These are phyloP conservation scores for Zarea fungicola DNA, from an alignment of 2,329 filamentous ascomycete species.

Conservation along the genomic window DNA sequence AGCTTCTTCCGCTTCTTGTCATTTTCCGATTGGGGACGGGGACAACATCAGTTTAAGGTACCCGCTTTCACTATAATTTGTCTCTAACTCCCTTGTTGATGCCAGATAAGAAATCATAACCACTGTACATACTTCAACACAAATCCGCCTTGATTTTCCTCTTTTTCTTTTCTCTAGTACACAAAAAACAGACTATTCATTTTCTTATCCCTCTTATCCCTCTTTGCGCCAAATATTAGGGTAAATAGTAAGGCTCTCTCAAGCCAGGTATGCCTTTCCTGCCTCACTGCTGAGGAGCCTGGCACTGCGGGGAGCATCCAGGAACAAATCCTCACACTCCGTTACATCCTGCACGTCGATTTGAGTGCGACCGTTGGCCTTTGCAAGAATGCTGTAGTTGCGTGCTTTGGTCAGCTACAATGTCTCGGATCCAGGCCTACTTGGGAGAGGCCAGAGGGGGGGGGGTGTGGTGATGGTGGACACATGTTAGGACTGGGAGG, in stretches of 20 bases:
- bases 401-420: slow-evolving; percentile 26
- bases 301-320: slow-evolving; percentile 76
- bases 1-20: neutral
- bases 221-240: too few relatives aligned
- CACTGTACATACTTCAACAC: neutral
- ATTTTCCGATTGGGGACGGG: neutral
- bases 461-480: slow-evolving; percentile 1
- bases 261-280: slow-evolving; percentile 60
- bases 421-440: slow-evolving; percentile 24
- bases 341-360: slow-evolving; percentile 73
- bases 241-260: neutral
- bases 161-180: neutral
- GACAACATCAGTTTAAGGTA: neutral
- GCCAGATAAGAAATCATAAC: neutral
- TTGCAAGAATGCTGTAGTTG: slow-evolving; percentile 69
- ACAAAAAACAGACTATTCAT: neutral
- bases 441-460: slow-evolving; percentile 10
- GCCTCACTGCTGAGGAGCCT: slow-evolving; percentile 59
- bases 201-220: too few relatives aligned
- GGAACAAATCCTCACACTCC: slow-evolving; percentile 79
- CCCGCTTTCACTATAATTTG: neutral
- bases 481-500: neutral
- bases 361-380: slow-evolving; percentile 71
- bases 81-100: slow-evolving; percentile 2
- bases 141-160: neutral